Evolutionary conservation across 805 yeast species (phyloP), one percentile per base, ranked within the genome.

Genomic region (Dipodascus albidus): DNA sequence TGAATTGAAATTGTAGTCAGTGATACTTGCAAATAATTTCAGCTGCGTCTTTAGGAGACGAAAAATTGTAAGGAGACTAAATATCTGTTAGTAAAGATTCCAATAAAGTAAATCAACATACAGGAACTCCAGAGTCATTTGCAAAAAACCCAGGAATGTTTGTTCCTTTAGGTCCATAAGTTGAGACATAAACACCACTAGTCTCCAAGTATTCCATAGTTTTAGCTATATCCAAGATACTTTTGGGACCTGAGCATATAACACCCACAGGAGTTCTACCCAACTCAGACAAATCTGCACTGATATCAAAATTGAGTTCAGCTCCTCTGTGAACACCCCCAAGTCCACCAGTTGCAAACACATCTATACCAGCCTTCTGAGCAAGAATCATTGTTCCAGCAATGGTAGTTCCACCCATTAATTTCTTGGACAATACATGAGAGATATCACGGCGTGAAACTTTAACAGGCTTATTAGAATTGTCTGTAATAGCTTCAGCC

Each of bases 191-290:
- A 0, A 88, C 95, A 14, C 96, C 96, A 67, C 87, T 89, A 0
- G 96, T 88, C 66, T 88, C 96, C 52, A 88, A 71, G 62, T 83
- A 87, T 65, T 88, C 96, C 76, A 87, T 74, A 0, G 96, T 89
- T 57, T 84, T 74, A 8, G 76, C 80, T 53, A 89, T 83, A 62
- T 88, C 96, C 53, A 88, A 70, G 52, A 88, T 87, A 41, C 89
- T 81, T 64, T 88, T 88, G 1, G 96, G 96, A 0, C 96, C 96
- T 4, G 95, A 82, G 64, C 96, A 88, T 8, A 88, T 90, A n/a
- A 88, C 96, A 0, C 88, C 81, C 1, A 88, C 88, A 0, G 90
- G 87, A 0, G 96, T 89, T 54, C 81, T 74, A 1, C 89, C 83
- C 52, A 89, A 72, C 63, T 88, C 96, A 50, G 87, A 90, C 57